phyloP scores from a whole-genome alignment of 1,284 basidiomycete species.

The Agaricales sp. region DNA sequence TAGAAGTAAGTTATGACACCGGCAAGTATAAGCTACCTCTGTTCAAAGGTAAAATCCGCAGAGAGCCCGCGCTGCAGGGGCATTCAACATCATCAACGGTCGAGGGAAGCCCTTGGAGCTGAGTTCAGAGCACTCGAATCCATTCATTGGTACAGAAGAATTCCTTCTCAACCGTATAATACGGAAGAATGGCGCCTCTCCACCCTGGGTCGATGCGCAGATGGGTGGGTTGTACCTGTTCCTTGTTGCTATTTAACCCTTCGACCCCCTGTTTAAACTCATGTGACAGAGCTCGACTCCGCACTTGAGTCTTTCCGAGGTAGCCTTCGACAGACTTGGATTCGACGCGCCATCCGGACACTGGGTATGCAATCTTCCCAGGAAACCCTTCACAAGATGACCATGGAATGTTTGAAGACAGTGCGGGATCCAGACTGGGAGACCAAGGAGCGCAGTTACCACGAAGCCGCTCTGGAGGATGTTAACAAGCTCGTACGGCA shows the following conservation, averaged over 20 bases:
- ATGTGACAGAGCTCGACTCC: slow-evolving; percentile 25
- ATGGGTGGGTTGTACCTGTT: slow-evolving; percentile 31
- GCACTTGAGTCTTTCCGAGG: slow-evolving; percentile 55
- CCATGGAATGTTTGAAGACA: slow-evolving; percentile 29
- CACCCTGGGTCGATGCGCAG: slow-evolving; percentile 90
- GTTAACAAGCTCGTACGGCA: slow-evolving; percentile 68
- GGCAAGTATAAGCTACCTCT: not conserved
- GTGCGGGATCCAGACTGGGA: slow-evolving; percentile 73
- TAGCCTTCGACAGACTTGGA: slow-evolving; percentile 56
- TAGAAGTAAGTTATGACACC: slow-evolving; percentile 43
- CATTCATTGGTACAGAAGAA: slow-evolving; percentile 71
- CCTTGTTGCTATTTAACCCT: slow-evolving; percentile 2
- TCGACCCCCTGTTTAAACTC: not conserved
- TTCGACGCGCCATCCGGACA: slow-evolving; percentile 51
- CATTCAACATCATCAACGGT: slow-evolving; percentile 67
- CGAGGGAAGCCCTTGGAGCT: slow-evolving; percentile 61
- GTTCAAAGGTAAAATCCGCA: slow-evolving; percentile 17
- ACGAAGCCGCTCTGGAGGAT: slow-evolving; percentile 58
- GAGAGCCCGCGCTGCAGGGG: slow-evolving; percentile 59
- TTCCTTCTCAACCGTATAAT: slow-evolving; percentile 87
- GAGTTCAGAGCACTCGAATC: slow-evolving; percentile 65
- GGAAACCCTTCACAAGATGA: slow-evolving; percentile 31
- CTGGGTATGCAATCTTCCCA: slow-evolving; percentile 39
- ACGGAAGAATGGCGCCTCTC: slow-evolving; percentile 74
- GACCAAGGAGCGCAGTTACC: slow-evolving; percentile 56